Percentiles rank a stretch among this genome's conserved stretches.
These are phyloP conservation scores for Hyparrhenia diplandra DNA, from an alignment of 176 grass and related monocot species.

Conservation along the genomic window DNA sequence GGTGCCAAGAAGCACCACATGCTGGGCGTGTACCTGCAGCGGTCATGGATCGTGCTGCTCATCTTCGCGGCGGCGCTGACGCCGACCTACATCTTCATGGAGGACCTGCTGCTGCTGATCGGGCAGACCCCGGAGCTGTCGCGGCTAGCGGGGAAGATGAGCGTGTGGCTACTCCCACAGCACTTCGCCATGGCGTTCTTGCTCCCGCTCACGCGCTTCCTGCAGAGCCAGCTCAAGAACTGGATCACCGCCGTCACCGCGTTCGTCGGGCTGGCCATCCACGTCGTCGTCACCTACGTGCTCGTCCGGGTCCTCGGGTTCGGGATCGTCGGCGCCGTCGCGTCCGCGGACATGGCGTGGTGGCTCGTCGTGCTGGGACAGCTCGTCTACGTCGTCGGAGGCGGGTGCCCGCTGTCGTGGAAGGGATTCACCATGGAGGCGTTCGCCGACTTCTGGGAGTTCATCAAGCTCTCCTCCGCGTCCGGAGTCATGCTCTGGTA, in stretches of 20 bases:
- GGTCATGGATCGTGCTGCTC: slow-evolving; percentile 46
- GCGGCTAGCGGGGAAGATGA: slow-evolving; percentile 30
- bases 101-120: slow-evolving; percentile 40
- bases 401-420: slow-evolving; percentile 53
- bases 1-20: slow-evolving; percentile 56
- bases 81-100: slow-evolving; percentile 47
- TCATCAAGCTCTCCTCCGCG: slow-evolving; percentile 44
- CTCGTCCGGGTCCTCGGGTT: slow-evolving; percentile 2
- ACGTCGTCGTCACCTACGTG: slow-evolving; percentile 46
- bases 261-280: slow-evolving; percentile 11
- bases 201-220: slow-evolving; percentile 52
- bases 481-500: slow-evolving; percentile 74
- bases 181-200: slow-evolving; percentile 59
- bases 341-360: slow-evolving; percentile 41
- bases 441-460: slow-evolving; percentile 55
- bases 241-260: slow-evolving; percentile 32
- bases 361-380: slow-evolving; percentile 43
- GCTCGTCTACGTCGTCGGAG: slow-evolving; percentile 24
- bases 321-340: slow-evolving; percentile 14
- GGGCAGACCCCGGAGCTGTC: slow-evolving; percentile 49
- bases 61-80: slow-evolving; percentile 32
- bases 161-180: slow-evolving; percentile 47
- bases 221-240: slow-evolving; percentile 70
- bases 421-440: slow-evolving; percentile 50
- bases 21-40: slow-evolving; percentile 68